Conservation (phyloP, 176 grass and related monocot species). For the Elaeis guineensis region DNA sequence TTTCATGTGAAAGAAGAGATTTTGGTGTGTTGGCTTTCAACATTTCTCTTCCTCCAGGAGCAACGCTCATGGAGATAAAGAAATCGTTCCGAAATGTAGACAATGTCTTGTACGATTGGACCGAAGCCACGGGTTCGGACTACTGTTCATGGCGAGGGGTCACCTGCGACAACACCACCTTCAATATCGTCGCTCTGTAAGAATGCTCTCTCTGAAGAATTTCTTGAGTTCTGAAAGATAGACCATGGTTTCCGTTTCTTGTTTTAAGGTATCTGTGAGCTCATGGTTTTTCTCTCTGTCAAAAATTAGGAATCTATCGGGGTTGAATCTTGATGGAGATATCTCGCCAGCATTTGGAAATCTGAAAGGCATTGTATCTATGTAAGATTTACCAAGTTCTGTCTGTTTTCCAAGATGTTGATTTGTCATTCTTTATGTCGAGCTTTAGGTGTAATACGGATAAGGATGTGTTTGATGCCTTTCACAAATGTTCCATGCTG, state of each 20-base stretch:
- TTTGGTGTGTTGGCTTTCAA: no score
- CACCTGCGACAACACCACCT: conserved; percentile 84
- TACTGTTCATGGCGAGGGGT: conserved; percentile 92
- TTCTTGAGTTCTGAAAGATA: not conserved
- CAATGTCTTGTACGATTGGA: conserved; percentile 92
- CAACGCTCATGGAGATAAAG: conserved; percentile 78
- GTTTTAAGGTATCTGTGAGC: no score
- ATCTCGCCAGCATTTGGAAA: conserved; percentile 83
- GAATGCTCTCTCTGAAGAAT: not conserved
- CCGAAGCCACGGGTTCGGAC: conserved; percentile 31
- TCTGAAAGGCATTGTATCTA: conserved; percentile 58
- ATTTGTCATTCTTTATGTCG: no score
- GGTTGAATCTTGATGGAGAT: conserved; percentile 79
- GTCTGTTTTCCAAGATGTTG: no score
- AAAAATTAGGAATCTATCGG: conserved; percentile 77
- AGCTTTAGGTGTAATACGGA: no score
- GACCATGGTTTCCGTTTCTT: not conserved
- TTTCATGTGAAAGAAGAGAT: no score
- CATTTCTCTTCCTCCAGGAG: conserved; percentile 34
- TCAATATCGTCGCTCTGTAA: conserved; percentile 86
- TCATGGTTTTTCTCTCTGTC: conserved; percentile 8
- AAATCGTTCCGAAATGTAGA: conserved; percentile 95
- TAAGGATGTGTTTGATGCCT: no score
- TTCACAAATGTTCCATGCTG: no score
- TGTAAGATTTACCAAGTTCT: conserved; percentile 32